phyloP scores from a whole-genome alignment of 2,329 filamentous ascomycete genomes.

The Bipolaris oryzae region DNA sequence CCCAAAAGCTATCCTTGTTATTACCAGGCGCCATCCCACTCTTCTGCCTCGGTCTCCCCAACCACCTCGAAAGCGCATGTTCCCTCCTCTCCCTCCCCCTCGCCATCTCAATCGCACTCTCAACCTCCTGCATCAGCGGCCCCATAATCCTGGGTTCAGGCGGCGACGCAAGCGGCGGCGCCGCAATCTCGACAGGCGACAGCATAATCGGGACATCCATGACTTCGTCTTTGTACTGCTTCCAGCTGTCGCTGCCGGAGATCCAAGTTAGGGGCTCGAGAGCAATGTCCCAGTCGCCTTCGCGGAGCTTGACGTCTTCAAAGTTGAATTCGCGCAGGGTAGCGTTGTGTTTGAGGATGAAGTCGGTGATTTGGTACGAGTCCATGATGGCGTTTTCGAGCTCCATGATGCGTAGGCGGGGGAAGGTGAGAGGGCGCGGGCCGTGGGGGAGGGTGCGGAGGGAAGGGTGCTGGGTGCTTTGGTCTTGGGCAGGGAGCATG shows the following conservation, averaged over 20 bases:
- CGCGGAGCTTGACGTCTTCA: slow-evolving; percentile 72
- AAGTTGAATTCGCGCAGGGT: slow-evolving; percentile 80
- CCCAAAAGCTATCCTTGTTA: slow-evolving; percentile 43
- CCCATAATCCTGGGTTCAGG: slow-evolving; percentile 45
- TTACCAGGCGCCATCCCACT: slow-evolving; percentile 4
- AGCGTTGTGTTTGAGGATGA: slow-evolving; percentile 70
- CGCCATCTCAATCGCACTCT: slow-evolving; percentile 34
- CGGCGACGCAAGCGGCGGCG: no score
- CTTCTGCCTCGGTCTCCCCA: slow-evolving; percentile 30
- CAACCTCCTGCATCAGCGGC: slow-evolving; percentile 41
- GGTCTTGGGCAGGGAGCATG: slow-evolving; percentile 60
- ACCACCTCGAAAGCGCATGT: slow-evolving; percentile 42
- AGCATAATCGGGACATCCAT: slow-evolving; percentile 52
- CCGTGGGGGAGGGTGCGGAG: slow-evolving; percentile 41
- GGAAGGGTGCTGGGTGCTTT: slow-evolving; percentile 34
- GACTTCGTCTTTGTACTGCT: slow-evolving; percentile 49
- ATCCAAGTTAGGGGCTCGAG: slow-evolving; percentile 69
- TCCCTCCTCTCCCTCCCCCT: slow-evolving; percentile 25
- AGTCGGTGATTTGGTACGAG: slow-evolving; percentile 69
- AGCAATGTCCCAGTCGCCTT: slow-evolving; percentile 81
- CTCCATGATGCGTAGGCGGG: slow-evolving; percentile 69
- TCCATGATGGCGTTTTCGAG: slow-evolving; percentile 76
- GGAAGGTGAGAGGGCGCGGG: slow-evolving; percentile 63
- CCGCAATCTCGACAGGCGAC: slow-evolving; percentile 33
- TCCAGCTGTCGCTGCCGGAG: slow-evolving; percentile 50